These are phyloP conservation scores for Calonectria honghensis DNA, from an alignment of 2,329 filamentous ascomycete species.

Conservation along the genomic window DNA sequence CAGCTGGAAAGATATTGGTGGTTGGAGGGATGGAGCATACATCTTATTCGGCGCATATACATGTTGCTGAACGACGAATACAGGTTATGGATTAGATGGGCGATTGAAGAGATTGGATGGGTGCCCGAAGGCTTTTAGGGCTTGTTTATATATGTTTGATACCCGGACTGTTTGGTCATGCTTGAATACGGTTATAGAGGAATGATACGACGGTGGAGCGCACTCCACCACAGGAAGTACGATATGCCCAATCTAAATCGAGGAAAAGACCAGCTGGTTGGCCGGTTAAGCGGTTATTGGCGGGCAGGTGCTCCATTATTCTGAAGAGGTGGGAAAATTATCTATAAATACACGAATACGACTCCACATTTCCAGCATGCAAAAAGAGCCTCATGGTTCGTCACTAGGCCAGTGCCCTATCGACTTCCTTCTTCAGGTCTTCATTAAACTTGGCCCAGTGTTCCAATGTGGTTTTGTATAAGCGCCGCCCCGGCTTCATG, in stretches of 20 bases:
- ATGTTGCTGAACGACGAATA: constrained; percentile 34
- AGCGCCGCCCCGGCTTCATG: neutral
- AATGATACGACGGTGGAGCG: neutral
- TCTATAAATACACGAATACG: neutral
- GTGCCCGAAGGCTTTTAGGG: constrained; percentile 24
- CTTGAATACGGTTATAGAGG: neutral
- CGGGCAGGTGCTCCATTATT: neutral
- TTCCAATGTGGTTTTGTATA: neutral
- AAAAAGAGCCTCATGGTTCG: neutral
- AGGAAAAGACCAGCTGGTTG: no score
- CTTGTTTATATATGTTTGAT: neutral
- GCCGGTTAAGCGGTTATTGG: no score
- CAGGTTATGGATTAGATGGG: constrained; percentile 36
- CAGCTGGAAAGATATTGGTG: constrained; percentile 32
- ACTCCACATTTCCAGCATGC: neutral
- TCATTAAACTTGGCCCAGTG: neutral
- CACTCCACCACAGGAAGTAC: no score
- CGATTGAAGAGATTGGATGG: constrained; percentile 38
- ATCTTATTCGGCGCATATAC: constrained; percentile 31
- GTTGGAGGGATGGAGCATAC: constrained; percentile 34
- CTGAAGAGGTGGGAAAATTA: neutral
- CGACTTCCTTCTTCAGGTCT: neutral
- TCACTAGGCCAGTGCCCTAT: neutral
- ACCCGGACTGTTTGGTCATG: neutral
- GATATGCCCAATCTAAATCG: neutral